Evolutionary conservation across 345 rosid species (phyloP).

Genomic region (Bruguiera gymnorhiza): DNA sequence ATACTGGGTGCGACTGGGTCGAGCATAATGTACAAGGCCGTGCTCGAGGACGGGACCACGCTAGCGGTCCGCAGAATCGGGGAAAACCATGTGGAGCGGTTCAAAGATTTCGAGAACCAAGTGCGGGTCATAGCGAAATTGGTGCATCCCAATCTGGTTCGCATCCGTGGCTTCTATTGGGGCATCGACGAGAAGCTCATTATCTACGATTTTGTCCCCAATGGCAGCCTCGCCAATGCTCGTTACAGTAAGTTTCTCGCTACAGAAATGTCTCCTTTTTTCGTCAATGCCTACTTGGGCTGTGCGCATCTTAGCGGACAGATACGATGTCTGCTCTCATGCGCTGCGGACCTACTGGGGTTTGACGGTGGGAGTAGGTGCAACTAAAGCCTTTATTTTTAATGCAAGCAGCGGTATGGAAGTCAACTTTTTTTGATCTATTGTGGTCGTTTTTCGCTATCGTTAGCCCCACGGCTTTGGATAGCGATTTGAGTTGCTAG

Average conservation of each 20-base stretch:
- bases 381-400: constrained; percentile 48
- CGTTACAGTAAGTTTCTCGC: constrained; percentile 68
- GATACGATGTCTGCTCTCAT: constrained; percentile 15
- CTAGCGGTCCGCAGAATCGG: constrained; percentile 89
- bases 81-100: constrained; percentile 67
- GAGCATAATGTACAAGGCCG: constrained; percentile 90
- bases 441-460: constrained; percentile 14
- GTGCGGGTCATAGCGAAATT: constrained; percentile 72
- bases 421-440: constrained; percentile 14
- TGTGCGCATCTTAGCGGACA: constrained; percentile 31
- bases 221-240: constrained; percentile 48
- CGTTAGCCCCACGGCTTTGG: constrained; percentile 40
- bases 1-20: constrained; percentile 91
- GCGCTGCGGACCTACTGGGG: constrained; percentile 11
- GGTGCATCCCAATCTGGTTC: constrained; percentile 84
- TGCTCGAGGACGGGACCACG: constrained; percentile 76
- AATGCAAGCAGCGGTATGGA: constrained; percentile 31
- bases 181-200: constrained; percentile 36
- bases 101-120: constrained; percentile 80
- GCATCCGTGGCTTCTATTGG: constrained; percentile 65
- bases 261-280: background rate
- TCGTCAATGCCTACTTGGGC: no score
- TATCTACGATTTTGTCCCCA: constrained; percentile 32
- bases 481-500: constrained; percentile 15
- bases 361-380: constrained; percentile 51